Evolutionary conservation across 805 yeast genomes (phyloP).

Genomic region (Candida arabinofermentans): DNA sequence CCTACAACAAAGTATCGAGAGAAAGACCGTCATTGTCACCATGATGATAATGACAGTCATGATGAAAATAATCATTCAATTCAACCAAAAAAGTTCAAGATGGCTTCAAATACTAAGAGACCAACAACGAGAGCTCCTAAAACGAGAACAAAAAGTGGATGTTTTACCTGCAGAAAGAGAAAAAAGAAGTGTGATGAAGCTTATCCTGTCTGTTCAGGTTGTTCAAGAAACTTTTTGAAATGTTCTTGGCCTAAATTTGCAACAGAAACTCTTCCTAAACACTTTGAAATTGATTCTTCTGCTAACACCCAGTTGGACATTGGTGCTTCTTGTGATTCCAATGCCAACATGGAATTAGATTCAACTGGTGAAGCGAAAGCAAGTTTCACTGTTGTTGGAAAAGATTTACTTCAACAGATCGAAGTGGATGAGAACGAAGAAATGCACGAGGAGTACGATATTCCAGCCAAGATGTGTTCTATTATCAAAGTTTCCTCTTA

Average conservation of each 20-base stretch:
- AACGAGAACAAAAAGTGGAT: slow-evolving; percentile 32
- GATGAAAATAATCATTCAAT: background rate
- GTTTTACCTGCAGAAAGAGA: slow-evolving; percentile 35
- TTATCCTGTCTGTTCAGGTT: slow-evolving; percentile 32
- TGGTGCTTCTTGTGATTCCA: too few species aligned
- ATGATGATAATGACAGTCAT: background rate
- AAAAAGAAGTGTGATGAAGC: slow-evolving; percentile 36
- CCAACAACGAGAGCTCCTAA: slow-evolving; percentile 9
- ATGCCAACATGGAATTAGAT: background rate
- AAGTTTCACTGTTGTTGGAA: background rate
- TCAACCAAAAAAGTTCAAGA: slow-evolving; percentile 1
- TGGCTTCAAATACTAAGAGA: slow-evolving; percentile 2
- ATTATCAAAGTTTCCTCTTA: slow-evolving; percentile 24
- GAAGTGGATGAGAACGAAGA: background rate
- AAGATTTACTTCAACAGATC: background rate
- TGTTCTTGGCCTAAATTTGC: slow-evolving; percentile 31
- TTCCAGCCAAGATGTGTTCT: slow-evolving; percentile 27
- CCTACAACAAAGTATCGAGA: slow-evolving; percentile 1
- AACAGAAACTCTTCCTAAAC: slow-evolving; percentile 24
- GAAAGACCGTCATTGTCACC: background rate
- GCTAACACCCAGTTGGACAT: slow-evolving; percentile 6
- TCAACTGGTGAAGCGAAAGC: background rate
- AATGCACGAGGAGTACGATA: slow-evolving; percentile 16
- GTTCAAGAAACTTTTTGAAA: slow-evolving; percentile 30
- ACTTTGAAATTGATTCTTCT: slow-evolving; percentile 23